A percentile compares a stretch with the other conserved stretches of the same genome.
These are phyloP conservation scores for Cutaneotrichosporon cyanovorans DNA, from an alignment of 1,284 basidiomycete species.

Conservation along the genomic window DNA sequence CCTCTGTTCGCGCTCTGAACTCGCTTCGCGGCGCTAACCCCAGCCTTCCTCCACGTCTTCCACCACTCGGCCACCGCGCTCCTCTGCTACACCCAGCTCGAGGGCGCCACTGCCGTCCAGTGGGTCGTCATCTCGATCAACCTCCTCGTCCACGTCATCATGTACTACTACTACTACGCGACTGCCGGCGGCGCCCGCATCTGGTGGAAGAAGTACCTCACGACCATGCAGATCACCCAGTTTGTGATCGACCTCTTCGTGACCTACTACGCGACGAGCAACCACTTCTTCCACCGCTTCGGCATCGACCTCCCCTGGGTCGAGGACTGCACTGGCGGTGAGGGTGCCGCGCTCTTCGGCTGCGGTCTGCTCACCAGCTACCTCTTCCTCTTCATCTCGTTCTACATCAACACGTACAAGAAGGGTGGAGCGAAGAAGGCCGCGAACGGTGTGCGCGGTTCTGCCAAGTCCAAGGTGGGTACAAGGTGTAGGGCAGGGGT, in stretches of 20 bases:
- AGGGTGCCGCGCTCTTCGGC: conserved; percentile 80
- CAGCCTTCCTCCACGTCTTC: conserved; percentile 95
- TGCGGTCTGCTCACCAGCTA: conserved; percentile 82
- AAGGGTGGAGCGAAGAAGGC: conserved; percentile 15
- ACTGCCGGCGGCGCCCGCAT: conserved; percentile 90
- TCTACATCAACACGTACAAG: conserved; percentile 47
- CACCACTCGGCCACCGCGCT: conserved; percentile 98
- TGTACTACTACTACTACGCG: conserved; percentile 99
- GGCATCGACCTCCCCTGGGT: conserved; percentile 58
- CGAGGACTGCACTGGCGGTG: conserved; percentile 80
- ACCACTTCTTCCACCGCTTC: conserved; percentile 66
- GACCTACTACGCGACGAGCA: conserved; percentile 89
- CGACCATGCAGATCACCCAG: conserved; percentile 90
- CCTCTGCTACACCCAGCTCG: conserved; percentile 87
- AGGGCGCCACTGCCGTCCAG: conserved; percentile 89
- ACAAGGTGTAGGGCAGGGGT: neutral
- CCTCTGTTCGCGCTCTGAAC: no score
- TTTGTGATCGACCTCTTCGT: conserved; percentile 83
- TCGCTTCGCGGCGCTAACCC: neutral
- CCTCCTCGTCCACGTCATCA: conserved; percentile 89
- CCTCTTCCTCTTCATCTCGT: conserved; percentile 73
- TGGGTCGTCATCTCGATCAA: conserved; percentile 95
- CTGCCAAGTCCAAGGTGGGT: neutral
- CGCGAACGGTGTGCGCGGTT: conserved; percentile 7
- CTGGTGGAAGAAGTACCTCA: conserved; percentile 98